Conservation (phyloP, 768 basidiomycete species). For the Termitomyces titanicus region DNA sequence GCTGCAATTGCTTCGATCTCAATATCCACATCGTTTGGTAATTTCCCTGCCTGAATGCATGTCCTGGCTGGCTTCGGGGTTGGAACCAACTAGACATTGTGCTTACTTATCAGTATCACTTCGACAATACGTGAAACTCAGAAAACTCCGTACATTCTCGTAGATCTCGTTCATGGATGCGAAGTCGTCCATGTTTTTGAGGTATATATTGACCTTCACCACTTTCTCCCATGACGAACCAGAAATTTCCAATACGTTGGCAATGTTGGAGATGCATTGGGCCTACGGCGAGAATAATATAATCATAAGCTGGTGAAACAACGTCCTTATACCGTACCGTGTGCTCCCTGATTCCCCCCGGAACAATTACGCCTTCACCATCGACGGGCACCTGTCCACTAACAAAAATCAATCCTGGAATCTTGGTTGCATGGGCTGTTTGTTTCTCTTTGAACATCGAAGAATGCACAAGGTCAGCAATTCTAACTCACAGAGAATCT, state of each 20-base stretch:
- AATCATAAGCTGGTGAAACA: not conserved
- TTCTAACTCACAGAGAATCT: slow-evolving; percentile 44
- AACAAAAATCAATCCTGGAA: slow-evolving; percentile 55
- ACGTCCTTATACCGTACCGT: slow-evolving; percentile 35
- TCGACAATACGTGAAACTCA: not conserved
- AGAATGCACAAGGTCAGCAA: slow-evolving; percentile 4
- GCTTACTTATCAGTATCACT: not conserved
- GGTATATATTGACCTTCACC: slow-evolving; percentile 53
- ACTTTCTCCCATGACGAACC: slow-evolving; percentile 62
- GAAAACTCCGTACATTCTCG: slow-evolving; percentile 35
- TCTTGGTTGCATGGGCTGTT: slow-evolving; percentile 54
- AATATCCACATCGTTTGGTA: slow-evolving; percentile 67
- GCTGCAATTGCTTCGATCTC: slow-evolving; percentile 73
- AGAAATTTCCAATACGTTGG: slow-evolving; percentile 48
- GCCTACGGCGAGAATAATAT: slow-evolving; percentile 30
- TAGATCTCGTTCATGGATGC: slow-evolving; percentile 55
- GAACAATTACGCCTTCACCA: slow-evolving; percentile 42
- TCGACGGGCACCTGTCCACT: slow-evolving; percentile 59
- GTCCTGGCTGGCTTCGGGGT: slow-evolving; percentile 68
- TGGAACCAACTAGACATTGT: slow-evolving; percentile 34
- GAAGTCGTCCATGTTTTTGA: slow-evolving; percentile 60
- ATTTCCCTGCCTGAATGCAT: slow-evolving; percentile 68
- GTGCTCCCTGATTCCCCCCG: slow-evolving; percentile 57
- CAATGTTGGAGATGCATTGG: slow-evolving; percentile 55
- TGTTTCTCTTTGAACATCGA: not conserved